Percentiles rank a stretch among this genome's conserved stretches.
These are phyloP conservation scores for Dactylis glomerata DNA, from an alignment of 176 grass and related monocot genomes.

Conservation along the genomic window DNA sequence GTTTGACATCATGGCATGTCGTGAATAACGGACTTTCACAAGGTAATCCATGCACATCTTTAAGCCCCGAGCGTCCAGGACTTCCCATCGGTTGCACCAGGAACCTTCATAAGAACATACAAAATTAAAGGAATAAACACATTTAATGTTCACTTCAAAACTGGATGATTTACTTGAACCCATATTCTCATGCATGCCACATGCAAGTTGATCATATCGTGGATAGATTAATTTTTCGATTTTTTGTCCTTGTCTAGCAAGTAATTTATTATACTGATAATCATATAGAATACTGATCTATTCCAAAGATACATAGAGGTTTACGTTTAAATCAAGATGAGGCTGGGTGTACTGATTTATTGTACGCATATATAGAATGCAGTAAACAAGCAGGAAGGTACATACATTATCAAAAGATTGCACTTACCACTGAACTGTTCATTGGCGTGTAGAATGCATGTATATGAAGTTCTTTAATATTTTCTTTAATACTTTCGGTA, in stretches of 20 bases:
- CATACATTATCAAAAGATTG: neutral
- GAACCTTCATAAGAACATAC: neutral
- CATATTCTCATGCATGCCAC: neutral
- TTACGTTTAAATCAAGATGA: too few relatives aligned
- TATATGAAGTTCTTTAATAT: neutral
- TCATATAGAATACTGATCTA: too few relatives aligned
- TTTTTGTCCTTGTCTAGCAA: neutral
- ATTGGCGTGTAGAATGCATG: neutral
- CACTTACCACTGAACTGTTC: neutral
- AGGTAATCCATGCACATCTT: neutral
- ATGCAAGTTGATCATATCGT: neutral
- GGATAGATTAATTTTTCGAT: neutral
- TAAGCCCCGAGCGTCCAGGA: neutral
- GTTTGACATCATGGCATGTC: neutral
- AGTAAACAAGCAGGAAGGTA: too few relatives aligned
- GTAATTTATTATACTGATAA: neutral
- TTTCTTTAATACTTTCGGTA: too few relatives aligned
- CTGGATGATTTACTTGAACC: too few relatives aligned
- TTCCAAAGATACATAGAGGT: too few relatives aligned
- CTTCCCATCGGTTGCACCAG: neutral
- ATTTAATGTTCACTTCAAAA: too few relatives aligned
- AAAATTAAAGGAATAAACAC: too few relatives aligned
- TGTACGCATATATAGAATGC: too few relatives aligned
- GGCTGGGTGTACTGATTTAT: neutral
- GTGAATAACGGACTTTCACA: neutral